phyloP scores from a whole-genome alignment of 2,329 filamentous ascomycete genomes.

The Penicillium sp. region DNA sequence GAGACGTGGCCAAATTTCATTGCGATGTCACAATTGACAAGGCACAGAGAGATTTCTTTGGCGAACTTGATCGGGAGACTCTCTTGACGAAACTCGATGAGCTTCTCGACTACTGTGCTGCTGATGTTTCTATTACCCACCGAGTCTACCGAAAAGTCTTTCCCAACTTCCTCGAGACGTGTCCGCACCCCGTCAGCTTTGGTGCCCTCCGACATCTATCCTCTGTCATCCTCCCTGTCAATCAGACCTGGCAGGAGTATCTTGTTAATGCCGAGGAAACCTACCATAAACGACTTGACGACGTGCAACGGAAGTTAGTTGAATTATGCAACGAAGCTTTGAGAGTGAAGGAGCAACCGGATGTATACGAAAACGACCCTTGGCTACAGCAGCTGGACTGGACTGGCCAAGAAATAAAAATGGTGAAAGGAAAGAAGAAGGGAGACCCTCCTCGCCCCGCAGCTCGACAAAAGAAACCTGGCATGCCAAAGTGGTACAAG shows the following conservation, averaged over 20 bases:
- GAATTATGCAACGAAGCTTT: conserved; percentile 74
- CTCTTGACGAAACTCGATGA: conserved; percentile 72
- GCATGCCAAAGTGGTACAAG: conserved; percentile 95
- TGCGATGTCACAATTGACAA: conserved; percentile 91
- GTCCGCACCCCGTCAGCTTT: conserved; percentile 96
- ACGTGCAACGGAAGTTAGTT: conserved; percentile 73
- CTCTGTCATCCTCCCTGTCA: conserved; percentile 85
- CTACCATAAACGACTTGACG: conserved; percentile 72
- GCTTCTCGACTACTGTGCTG: conserved; percentile 89
- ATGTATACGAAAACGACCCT: conserved; percentile 73
- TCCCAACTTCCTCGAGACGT: conserved; percentile 81
- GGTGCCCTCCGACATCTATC: conserved; percentile 90
- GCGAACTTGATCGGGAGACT: conserved; percentile 70
- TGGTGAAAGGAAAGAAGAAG: conserved; percentile 90
- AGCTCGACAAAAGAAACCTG: conserved; percentile 85
- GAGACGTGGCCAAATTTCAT: conserved; percentile 95
- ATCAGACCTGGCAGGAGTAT: conserved; percentile 84
- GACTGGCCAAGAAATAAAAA: conserved; percentile 87
- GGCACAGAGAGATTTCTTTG: conserved; percentile 79
- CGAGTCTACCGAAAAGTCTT: conserved; percentile 93
- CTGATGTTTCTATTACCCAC: conserved; percentile 90
- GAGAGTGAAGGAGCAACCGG: conserved; percentile 65
- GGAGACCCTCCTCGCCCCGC: conserved; percentile 72
- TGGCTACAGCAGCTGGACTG: conserved; percentile 95
- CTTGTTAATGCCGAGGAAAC: conserved; percentile 79